Conservation (phyloP, 2,329 filamentous ascomycete genomes). For the Geosmithia flava region DNA sequence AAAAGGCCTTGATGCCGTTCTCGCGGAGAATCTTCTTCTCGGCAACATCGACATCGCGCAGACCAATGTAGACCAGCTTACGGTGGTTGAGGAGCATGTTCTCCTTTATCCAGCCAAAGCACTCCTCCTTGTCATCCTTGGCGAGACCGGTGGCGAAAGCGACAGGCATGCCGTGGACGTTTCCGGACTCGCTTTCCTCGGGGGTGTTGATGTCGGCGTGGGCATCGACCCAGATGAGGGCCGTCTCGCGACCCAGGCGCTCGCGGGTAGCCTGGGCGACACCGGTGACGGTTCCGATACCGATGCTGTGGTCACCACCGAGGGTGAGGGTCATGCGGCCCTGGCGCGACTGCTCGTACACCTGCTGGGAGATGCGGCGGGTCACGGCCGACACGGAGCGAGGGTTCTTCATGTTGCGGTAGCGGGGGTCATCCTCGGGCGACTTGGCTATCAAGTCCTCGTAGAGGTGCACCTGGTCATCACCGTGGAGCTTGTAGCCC, state of each 20-base stretch:
- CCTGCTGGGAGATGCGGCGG: slow-evolving; percentile 64
- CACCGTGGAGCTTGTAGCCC: slow-evolving; percentile 77
- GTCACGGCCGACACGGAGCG: slow-evolving; percentile 78
- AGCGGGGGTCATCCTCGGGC: slow-evolving; percentile 63
- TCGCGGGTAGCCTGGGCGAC: slow-evolving; percentile 79
- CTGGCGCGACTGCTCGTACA: slow-evolving; percentile 72
- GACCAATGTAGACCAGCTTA: slow-evolving; percentile 94
- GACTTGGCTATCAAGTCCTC: slow-evolving; percentile 54
- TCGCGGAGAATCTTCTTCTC: slow-evolving; percentile 90
- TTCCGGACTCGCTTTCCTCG: slow-evolving; percentile 78
- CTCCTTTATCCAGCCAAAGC: slow-evolving; percentile 81
- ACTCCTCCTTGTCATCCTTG: slow-evolving; percentile 59
- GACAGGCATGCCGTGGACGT: slow-evolving; percentile 97
- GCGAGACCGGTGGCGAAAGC: slow-evolving; percentile 82
- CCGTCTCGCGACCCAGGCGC: slow-evolving; percentile 69
- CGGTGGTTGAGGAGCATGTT: slow-evolving; percentile 57
- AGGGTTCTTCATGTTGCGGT: slow-evolving; percentile 92
- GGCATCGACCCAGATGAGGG: slow-evolving; percentile 97
- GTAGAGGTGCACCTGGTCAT: slow-evolving; percentile 74
- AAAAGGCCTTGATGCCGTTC: slow-evolving; percentile 87
- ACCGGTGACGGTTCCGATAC: slow-evolving; percentile 84
- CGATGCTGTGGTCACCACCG: slow-evolving; percentile 92
- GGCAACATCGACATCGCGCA: slow-evolving; percentile 82
- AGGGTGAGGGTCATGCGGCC: slow-evolving; percentile 87
- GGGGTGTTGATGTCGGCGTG: slow-evolving; percentile 97